Conservation (phyloP, 345 rosid genomes). For the Theobroma cacao region DNA sequence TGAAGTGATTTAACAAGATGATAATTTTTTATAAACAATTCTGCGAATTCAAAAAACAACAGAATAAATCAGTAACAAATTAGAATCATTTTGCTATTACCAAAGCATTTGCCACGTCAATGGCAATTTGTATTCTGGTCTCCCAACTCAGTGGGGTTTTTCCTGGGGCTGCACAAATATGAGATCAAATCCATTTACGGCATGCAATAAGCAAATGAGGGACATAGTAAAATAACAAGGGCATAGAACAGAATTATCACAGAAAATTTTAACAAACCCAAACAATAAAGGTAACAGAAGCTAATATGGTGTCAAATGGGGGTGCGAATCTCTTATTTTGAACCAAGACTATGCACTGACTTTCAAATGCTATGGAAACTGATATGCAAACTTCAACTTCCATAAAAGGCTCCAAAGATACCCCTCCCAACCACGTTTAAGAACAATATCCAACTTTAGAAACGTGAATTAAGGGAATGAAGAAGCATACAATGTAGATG, state of each 20-base stretch:
- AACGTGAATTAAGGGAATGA: conserved; percentile 5
- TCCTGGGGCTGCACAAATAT: conserved; percentile 45
- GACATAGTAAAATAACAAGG: not conserved
- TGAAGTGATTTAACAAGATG: not conserved
- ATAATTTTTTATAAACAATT: not conserved
- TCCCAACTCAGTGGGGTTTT: conserved; percentile 76
- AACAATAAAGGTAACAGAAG: too few relatives aligned
- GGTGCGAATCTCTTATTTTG: not conserved
- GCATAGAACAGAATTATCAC: conserved; percentile 1
- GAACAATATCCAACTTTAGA: not conserved
- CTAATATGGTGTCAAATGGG: not conserved
- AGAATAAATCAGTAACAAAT: not conserved
- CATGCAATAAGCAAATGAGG: conserved; percentile 1
- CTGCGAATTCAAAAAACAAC: conserved; percentile 6
- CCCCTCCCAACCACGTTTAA: not conserved
- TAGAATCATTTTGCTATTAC: conserved; percentile 36
- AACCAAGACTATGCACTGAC: not conserved
- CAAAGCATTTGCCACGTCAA: conserved; percentile 96
- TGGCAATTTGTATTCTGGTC: conserved; percentile 79
- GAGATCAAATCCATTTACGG: conserved; percentile 10
- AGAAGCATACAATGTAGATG: conserved; percentile 76
- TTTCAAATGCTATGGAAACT: too few relatives aligned
- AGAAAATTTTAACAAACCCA: too few relatives aligned
- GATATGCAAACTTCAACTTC: too few relatives aligned
- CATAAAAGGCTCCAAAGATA: not conserved